Evolutionary conservation across 2,329 filamentous ascomycete species (phyloP), one percentile per base, ranked within the genome.

Genomic region (Thelonectria rubi): DNA sequence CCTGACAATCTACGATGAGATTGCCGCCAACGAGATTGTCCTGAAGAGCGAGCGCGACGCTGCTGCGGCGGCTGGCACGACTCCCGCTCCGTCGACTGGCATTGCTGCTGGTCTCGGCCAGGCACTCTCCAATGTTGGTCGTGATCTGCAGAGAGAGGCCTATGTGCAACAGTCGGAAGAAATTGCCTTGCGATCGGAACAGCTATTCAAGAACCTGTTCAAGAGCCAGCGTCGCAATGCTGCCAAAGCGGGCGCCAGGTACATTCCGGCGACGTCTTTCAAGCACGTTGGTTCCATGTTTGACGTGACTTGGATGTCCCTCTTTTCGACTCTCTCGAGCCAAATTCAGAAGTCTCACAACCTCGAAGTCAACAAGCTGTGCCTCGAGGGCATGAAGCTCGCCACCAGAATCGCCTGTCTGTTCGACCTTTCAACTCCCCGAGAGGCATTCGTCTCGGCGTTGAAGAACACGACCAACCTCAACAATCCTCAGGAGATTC

Each of bases 201-300:
- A 97, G 75, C 84, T 98, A 0, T 98, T 97, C 82, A 96, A 97
- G 76, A 94, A 92, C 60, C 82, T 99, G 37, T 92, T 98, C 74
- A 90, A 93, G 71, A 94, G 92, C 52, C 95, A 99, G 76, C 89
- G 92, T 51, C 90, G 88, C 71, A 95, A 92, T 62, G 88, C 92
- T 2, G 81, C 91, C 43, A 90, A 91, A 68, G 75, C 85, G 74
- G 79, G 88, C 77, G 71, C 89, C 83, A 78, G 88, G 81, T 99
- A 95, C 77, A 96, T 99, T 56, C 91, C 93, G 1, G 95, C 95
- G 3, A 95, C 93, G 1, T 98, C 94, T 0, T 94, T 93, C 75
- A 94, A 93, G 70, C 95, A 99, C 75, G 91, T 97, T 51, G 95
- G 95, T 0, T 93, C 95, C 1, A 99, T 99, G 95, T 98, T 99